phyloP scores from a whole-genome alignment of 2,329 filamentous ascomycete species.

The Aureobasidium sp. region DNA sequence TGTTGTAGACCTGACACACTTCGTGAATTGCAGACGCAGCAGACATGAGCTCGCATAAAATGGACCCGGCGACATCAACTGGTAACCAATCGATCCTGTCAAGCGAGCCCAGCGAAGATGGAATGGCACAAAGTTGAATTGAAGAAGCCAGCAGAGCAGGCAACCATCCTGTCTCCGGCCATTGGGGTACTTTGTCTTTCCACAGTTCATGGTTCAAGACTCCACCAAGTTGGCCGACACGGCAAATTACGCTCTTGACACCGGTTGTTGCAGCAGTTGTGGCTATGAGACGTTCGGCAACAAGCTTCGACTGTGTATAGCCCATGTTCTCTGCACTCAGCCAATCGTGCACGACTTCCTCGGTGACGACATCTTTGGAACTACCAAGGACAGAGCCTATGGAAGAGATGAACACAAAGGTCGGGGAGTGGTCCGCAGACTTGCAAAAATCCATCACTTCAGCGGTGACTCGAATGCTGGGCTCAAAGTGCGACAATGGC shows the following conservation, averaged over 20 bases:
- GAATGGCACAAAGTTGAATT: constrained; percentile 42
- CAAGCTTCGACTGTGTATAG: constrained; percentile 34
- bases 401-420: constrained; percentile 33
- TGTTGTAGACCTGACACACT: constrained; percentile 22
- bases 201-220: constrained; percentile 22
- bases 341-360: constrained; percentile 25
- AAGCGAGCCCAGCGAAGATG: constrained; percentile 38
- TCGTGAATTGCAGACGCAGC: background rate
- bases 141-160: constrained; percentile 45
- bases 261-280: constrained; percentile 24
- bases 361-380: constrained; percentile 23
- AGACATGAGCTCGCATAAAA: constrained; percentile 14
- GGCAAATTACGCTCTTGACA: constrained; percentile 22
- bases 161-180: constrained; percentile 53
- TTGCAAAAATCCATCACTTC: background rate
- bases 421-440: constrained; percentile 21
- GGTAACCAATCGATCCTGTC: constrained; percentile 50
- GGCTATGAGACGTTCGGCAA: constrained; percentile 29
- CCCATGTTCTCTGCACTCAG: constrained; percentile 27
- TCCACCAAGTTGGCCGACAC: constrained; percentile 29
- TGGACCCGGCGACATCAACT: constrained; percentile 31
- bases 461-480: constrained; percentile 19
- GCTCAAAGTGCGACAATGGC: constrained; percentile 26
- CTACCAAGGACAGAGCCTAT: constrained; percentile 29
- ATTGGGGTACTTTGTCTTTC: constrained; percentile 26